Evolutionary conservation across 164 flowering plant genomes (phyloP).

Genomic region (Protea cynaroides): DNA sequence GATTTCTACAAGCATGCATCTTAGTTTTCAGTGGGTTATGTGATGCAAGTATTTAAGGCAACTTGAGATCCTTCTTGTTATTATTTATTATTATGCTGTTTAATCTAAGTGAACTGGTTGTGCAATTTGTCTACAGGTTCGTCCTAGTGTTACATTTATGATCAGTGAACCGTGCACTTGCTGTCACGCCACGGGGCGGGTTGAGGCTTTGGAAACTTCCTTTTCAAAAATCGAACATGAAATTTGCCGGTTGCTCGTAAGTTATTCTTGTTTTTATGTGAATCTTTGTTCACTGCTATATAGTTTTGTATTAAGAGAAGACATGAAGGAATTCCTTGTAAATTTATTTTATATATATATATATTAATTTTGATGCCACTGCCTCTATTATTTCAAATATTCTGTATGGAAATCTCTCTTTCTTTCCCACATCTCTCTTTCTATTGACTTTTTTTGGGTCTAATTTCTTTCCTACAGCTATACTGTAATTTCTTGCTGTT

Average conservation of each 20-base stretch:
- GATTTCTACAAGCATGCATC: not conserved
- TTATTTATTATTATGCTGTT: not conserved
- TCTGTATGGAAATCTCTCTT: not conserved
- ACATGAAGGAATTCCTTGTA: not conserved
- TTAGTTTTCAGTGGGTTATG: not conserved
- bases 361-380: too few relatives aligned
- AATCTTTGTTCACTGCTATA: too few relatives aligned
- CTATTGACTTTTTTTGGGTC: not conserved
- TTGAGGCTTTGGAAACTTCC: slow-evolving; percentile 89
- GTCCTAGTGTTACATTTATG: slow-evolving; percentile 96
- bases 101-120: slow-evolving; percentile 9
- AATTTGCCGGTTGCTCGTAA: slow-evolving; percentile 76
- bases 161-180: slow-evolving; percentile 90
- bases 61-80: not conserved
- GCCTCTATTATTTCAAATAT: not conserved
- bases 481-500: too few relatives aligned
- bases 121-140: slow-evolving; percentile 51
- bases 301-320: too few relatives aligned
- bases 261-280: slow-evolving; percentile 16
- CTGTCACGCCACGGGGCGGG: slow-evolving; percentile 91
- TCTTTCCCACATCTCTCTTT: not conserved
- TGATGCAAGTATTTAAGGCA: not conserved
- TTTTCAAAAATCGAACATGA: slow-evolving; percentile 92
- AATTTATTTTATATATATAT: too few relatives aligned
- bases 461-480: not conserved